Percentiles rank a stretch among this genome's conserved stretches.
These are phyloP conservation scores for Viola odorata DNA, from an alignment of 345 rosid genomes.

Conservation along the genomic window DNA sequence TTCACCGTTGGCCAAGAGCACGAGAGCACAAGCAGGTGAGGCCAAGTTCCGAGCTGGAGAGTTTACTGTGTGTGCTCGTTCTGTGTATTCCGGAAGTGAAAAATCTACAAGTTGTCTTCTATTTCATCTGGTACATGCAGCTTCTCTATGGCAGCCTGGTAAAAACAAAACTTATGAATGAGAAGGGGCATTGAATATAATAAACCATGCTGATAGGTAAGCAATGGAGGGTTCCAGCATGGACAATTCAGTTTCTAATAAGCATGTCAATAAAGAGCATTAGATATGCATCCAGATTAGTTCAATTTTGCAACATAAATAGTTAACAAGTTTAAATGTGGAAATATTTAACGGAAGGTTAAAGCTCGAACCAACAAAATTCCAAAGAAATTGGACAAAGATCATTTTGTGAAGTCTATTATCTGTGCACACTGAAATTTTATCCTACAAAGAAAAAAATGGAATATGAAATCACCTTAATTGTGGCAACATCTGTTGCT, in stretches of 20 bases:
- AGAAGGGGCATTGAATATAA: neutral
- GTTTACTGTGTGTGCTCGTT: constrained; percentile 13
- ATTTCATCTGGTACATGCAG: constrained; percentile 92
- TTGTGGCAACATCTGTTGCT: constrained; percentile 81
- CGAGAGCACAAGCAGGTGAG: constrained; percentile 41
- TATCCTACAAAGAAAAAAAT: too few relatives aligned
- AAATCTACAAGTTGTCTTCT: constrained; percentile 51
- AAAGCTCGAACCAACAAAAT: too few relatives aligned
- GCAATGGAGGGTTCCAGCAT: neutral
- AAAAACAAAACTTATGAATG: neutral
- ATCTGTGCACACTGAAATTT: too few relatives aligned
- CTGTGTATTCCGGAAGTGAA: constrained; percentile 3
- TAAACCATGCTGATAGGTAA: neutral
- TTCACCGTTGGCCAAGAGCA: constrained; percentile 21
- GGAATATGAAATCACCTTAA: constrained; percentile 53
- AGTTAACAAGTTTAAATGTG: too few relatives aligned
- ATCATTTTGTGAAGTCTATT: too few relatives aligned
- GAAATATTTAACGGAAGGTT: too few relatives aligned
- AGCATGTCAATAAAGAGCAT: too few relatives aligned
- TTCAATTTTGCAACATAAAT: too few relatives aligned
- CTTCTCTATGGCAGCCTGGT: constrained; percentile 96
- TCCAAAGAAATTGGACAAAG: too few relatives aligned
- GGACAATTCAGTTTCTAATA: too few relatives aligned
- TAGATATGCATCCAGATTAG: too few relatives aligned
- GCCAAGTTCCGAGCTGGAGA: constrained; percentile 15